Conservation (phyloP, 106 monocot species). For the Hemerocallis citrina region DNA sequence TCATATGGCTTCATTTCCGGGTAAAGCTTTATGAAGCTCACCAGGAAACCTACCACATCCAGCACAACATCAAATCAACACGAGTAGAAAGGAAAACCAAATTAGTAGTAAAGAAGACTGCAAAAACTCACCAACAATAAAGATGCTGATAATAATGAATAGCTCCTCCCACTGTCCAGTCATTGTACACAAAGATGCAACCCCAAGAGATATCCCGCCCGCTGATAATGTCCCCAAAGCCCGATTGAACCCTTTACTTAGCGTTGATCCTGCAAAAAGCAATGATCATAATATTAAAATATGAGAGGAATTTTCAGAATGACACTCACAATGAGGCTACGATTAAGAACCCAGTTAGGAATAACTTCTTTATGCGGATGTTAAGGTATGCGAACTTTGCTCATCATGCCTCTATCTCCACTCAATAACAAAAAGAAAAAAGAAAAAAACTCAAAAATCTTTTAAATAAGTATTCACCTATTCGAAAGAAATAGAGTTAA, state of each 20-base stretch:
- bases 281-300: too few species aligned
- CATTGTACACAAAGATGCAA: constrained; percentile 44
- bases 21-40: constrained; percentile 69
- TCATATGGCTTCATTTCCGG: constrained; percentile 94
- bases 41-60: constrained; percentile 46
- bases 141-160: constrained; percentile 54
- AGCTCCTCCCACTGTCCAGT: constrained; percentile 47
- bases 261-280: constrained; percentile 72
- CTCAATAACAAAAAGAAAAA: too few species aligned
- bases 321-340: too few species aligned
- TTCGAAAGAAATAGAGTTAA: too few species aligned
- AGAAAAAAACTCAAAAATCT: too few species aligned
- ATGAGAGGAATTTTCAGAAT: too few species aligned
- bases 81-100: background rate
- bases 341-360: too few species aligned
- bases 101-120: background rate
- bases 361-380: too few species aligned
- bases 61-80: constrained; percentile 10
- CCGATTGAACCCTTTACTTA: constrained; percentile 86
- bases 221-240: constrained; percentile 72
- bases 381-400: too few species aligned
- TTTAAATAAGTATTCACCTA: too few species aligned
- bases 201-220: constrained; percentile 65
- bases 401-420: too few species aligned
- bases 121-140: constrained; percentile 40